A percentile compares a stretch with the other conserved stretches of the same genome.
Evolutionary conservation across 2,329 filamentous ascomycete species (phyloP).

Genomic region (Alternaria alternata): DNA sequence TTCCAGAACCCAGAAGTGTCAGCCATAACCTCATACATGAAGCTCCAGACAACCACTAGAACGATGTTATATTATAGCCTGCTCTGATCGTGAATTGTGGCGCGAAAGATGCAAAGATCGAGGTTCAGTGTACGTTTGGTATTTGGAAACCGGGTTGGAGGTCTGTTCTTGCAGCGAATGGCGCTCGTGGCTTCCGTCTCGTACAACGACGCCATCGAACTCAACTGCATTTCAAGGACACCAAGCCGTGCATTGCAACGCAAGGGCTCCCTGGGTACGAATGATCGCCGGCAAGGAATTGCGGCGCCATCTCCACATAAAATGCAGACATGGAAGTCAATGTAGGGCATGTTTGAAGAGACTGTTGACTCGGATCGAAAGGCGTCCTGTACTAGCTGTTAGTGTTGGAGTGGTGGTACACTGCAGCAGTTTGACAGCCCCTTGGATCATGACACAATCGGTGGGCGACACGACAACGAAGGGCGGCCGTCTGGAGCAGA

Average conservation of each 20-base stretch:
- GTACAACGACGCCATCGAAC: constrained; percentile 38
- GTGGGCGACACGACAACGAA: constrained; percentile 32
- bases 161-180: constrained; percentile 37
- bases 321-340: constrained; percentile 10
- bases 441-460: constrained; percentile 29
- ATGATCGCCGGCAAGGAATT: constrained; percentile 14
- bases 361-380: constrained; percentile 19
- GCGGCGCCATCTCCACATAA: constrained; percentile 9
- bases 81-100: not conserved
- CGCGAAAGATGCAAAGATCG: not conserved
- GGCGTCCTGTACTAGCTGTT: constrained; percentile 7
- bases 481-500: constrained; percentile 22
- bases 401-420: constrained; percentile 27
- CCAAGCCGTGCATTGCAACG: constrained; percentile 13
- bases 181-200: constrained; percentile 38
- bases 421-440: constrained; percentile 45
- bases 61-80: not conserved
- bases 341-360: constrained; percentile 12
- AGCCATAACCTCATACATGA: too few species aligned
- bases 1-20: too few species aligned
- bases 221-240: constrained; percentile 16
- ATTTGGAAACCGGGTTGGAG: constrained; percentile 31
- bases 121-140: constrained; percentile 18
- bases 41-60: too few species aligned
- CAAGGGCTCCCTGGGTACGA: constrained; percentile 17